Evolutionary conservation across 2,329 filamentous ascomycete species (phyloP).

Genomic region (Cladobotryum mycophilum): DNA sequence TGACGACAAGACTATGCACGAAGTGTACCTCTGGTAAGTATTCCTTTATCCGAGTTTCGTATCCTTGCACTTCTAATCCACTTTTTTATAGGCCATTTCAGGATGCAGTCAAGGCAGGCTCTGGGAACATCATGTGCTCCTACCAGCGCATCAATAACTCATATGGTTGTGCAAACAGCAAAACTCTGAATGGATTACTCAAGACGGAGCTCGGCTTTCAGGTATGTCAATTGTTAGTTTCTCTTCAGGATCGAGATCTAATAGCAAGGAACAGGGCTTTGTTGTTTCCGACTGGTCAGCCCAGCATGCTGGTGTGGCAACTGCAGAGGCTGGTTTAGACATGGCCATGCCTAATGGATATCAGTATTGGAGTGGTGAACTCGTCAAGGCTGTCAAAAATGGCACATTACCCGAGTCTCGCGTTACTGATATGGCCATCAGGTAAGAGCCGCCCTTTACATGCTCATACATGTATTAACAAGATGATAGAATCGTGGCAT

Average conservation of each 20-base stretch:
- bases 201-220: conserved; percentile 56
- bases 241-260: conserved; percentile 6
- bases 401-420: conserved; percentile 50
- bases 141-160: conserved; percentile 69
- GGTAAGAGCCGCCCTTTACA: conserved; percentile 17
- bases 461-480: not conserved
- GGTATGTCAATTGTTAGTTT: conserved; percentile 6
- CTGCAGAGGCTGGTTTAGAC: conserved; percentile 60
- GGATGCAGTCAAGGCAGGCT: conserved; percentile 58
- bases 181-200: conserved; percentile 59
- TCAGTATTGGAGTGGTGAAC: conserved; percentile 44
- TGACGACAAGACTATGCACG: conserved; percentile 55
- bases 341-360: conserved; percentile 58
- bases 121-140: conserved; percentile 52
- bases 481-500: conserved; percentile 36
- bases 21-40: conserved; percentile 57
- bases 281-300: conserved; percentile 63
- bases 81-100: conserved; percentile 53
- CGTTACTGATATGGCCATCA: conserved; percentile 55
- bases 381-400: conserved; percentile 53
- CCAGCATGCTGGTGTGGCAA: conserved; percentile 57
- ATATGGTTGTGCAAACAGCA: conserved; percentile 64
- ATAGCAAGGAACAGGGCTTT: conserved; percentile 44
- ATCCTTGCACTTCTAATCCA: not conserved
- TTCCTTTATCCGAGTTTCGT: not conserved